These are phyloP conservation scores for Tolypocladium endophyticum DNA, from an alignment of 2,329 filamentous ascomycete genomes.

Conservation along the genomic window DNA sequence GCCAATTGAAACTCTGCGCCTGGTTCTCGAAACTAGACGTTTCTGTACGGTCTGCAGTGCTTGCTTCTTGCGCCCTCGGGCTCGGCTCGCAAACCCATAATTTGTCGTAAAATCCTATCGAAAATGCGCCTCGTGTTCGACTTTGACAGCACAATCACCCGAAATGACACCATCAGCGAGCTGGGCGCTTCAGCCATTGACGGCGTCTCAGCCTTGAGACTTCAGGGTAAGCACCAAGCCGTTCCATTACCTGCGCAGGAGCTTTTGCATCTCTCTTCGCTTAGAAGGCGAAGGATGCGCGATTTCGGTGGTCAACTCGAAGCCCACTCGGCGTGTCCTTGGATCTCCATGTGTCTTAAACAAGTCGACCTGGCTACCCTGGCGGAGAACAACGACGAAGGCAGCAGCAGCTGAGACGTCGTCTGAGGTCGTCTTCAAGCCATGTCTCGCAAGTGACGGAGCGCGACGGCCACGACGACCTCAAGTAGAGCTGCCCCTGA, in stretches of 20 bases:
- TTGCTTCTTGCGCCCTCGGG: no score
- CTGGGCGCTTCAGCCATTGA: conserved; percentile 34
- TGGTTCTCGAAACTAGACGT: no score
- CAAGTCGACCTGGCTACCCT: conserved; percentile 31
- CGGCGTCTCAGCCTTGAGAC: background rate
- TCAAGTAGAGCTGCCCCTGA: conserved; percentile 42
- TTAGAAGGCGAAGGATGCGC: conserved; percentile 7
- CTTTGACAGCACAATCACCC: conserved; percentile 50
- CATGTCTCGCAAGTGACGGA: conserved; percentile 33
- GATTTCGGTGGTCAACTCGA: background rate
- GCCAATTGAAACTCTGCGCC: no score
- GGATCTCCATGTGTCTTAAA: conserved; percentile 16
- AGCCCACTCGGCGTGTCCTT: conserved; percentile 2
- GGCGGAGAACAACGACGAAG: background rate
- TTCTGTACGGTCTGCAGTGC: no score
- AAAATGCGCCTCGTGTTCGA: conserved; percentile 41
- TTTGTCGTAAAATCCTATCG: background rate
- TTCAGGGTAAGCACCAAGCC: conserved; percentile 22
- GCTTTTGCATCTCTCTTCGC: conserved; percentile 13
- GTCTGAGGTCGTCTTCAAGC: conserved; percentile 30
- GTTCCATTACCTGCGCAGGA: conserved; percentile 35
- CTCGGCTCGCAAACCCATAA: background rate
- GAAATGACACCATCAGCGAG: conserved; percentile 38
- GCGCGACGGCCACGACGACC: no score
- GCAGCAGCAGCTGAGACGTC: conserved; percentile 22